phyloP scores from a whole-genome alignment of 768 basidiomycete genomes.

The Suillus ampliporus region DNA sequence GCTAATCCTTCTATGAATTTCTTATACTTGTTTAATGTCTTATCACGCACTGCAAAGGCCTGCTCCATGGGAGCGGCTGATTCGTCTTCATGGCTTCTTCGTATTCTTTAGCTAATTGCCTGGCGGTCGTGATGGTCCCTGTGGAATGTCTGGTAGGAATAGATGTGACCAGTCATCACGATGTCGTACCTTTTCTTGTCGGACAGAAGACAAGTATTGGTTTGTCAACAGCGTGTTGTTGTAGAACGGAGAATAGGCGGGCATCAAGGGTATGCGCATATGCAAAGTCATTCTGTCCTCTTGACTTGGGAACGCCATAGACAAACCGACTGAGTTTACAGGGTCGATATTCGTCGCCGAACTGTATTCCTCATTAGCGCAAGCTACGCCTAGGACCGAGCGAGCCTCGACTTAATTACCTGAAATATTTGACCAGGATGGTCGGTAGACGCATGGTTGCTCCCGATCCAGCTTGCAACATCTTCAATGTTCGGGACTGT shows the following conservation, averaged over 20 bases:
- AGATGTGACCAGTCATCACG: not conserved
- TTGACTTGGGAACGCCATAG: slow-evolving; percentile 67
- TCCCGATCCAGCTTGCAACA: slow-evolving; percentile 87
- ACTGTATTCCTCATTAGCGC: slow-evolving; percentile 51
- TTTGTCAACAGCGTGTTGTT: slow-evolving; percentile 75
- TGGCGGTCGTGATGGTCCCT: slow-evolving; percentile 74
- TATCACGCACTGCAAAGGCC: slow-evolving; percentile 48
- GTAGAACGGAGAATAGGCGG: slow-evolving; percentile 74
- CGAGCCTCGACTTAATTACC: slow-evolving; percentile 44
- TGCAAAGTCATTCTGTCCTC: slow-evolving; percentile 77
- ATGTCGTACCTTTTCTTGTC: slow-evolving; percentile 75
- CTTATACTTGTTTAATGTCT: not conserved
- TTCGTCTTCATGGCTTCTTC: slow-evolving; percentile 55
- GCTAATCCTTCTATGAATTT: slow-evolving; percentile 41
- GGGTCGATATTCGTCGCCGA: slow-evolving; percentile 91
- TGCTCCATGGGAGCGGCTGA: slow-evolving; percentile 69
- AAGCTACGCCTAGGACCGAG: not conserved
- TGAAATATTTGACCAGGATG: slow-evolving; percentile 68
- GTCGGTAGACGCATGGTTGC: slow-evolving; percentile 31
- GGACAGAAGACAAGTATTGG: slow-evolving; percentile 89
- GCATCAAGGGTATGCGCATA: slow-evolving; percentile 75
- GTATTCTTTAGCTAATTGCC: slow-evolving; percentile 77
- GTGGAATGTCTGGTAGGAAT: slow-evolving; percentile 4
- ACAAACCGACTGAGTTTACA: slow-evolving; percentile 79
- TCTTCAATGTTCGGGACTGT: slow-evolving; percentile 94